These are phyloP conservation scores for Cotoneaster glaucophyllus DNA, from an alignment of 306 rosid species.

Conservation along the genomic window DNA sequence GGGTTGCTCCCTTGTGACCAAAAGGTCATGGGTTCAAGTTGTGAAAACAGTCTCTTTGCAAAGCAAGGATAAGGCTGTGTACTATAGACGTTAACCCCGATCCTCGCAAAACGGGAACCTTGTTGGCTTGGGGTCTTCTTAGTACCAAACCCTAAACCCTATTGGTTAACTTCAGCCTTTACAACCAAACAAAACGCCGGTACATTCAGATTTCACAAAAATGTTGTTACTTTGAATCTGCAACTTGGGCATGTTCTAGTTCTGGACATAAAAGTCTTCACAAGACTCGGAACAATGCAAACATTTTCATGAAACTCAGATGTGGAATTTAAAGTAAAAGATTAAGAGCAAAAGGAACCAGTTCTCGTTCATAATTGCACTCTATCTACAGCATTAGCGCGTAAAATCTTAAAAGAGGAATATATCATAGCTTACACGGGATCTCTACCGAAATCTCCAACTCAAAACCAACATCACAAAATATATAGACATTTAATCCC, in stretches of 20 bases:
- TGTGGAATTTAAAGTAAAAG: not conserved
- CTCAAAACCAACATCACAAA: slow-evolving; percentile 19
- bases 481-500: slow-evolving; percentile 24
- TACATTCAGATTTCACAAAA: too few species aligned
- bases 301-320: not conserved
- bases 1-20: too few species aligned
- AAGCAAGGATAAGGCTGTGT: too few species aligned
- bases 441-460: slow-evolving; percentile 40
- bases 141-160: not conserved
- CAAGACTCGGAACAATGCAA: not conserved
- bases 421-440: slow-evolving; percentile 34
- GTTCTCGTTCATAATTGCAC: slow-evolving; percentile 32
- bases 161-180: not conserved
- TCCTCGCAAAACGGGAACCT: too few species aligned
- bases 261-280: not conserved
- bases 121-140: not conserved
- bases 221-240: not conserved
- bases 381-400: slow-evolving; percentile 46
- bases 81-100: too few species aligned
- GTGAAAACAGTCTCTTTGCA: too few species aligned
- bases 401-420: slow-evolving; percentile 21
- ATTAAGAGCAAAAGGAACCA: slow-evolving; percentile 24
- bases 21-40: too few species aligned
- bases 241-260: not conserved
- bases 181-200: too few species aligned